Base-by-base conservation (phyloP, 2,329 filamentous ascomycete species). In the Penicillium sp. region DNA sequence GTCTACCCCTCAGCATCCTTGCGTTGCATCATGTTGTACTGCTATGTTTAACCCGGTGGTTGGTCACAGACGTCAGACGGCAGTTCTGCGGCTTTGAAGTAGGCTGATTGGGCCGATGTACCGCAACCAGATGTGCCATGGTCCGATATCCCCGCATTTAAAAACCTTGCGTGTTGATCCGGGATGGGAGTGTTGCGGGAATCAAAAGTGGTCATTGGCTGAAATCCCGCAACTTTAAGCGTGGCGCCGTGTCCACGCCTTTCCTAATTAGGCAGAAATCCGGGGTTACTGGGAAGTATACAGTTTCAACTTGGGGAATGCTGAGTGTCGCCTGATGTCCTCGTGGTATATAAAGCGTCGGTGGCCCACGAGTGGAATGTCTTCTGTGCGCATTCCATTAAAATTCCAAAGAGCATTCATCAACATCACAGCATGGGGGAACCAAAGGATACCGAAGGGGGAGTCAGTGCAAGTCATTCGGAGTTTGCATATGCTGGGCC, bases 171-270 rank as follows among this genome's bases (percentile, higher is more conserved):
- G 13, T 36, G 11, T 13, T 36, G 34, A 36, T 36, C 34, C 34
- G 34, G 14, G 13, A 11, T 43, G 40, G 14, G 39, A 22, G 40
- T 11, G 29, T 46, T 58, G 40, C 50, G 49, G 44, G 47, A 39
- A 44, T 55, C 40, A 44, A 29, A 42, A 36, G 11, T 29, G 11
- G n/a, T 29, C 7, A 60, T 61, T 61, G 59, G 61, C 40, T 44
- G 48, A 55, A 54, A 60, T 45, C 51, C 61, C 61, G 61, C 46
- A 56, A 2, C 32, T 21, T 18, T 18, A 16, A 18, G 9, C 38
- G 24, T 31, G 44, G 42, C 49, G 38, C 38, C 34, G 24, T 49
- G 38, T 43, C 50, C 43, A 31, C 43, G n/a, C 34, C 36, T 44
- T 22, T 38, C 38, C 48, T 45, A 10, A 40, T 46, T 47, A 34